Evolutionary conservation across 495 filamentous ascomycete genomes (phyloP).

Genomic region (Penicillium taxi): DNA sequence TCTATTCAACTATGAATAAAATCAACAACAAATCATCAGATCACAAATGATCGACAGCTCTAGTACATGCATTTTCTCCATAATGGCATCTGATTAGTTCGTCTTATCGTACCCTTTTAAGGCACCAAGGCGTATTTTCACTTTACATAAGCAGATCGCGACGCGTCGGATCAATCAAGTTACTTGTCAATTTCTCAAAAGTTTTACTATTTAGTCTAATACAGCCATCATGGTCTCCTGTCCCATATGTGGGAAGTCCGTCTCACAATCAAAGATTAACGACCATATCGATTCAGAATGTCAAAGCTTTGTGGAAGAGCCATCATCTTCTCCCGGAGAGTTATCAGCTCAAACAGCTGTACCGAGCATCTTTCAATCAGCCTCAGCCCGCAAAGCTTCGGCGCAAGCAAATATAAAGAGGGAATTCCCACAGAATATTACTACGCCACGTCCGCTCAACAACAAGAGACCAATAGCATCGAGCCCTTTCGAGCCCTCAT

Average conservation of each 20-base stretch:
- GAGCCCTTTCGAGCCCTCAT: constrained; percentile 17
- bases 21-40: too few relatives aligned
- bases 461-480: constrained; percentile 29
- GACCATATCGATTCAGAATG: constrained; percentile 85
- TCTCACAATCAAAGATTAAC: constrained; percentile 75
- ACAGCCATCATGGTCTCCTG: constrained; percentile 66
- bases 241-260: constrained; percentile 74
- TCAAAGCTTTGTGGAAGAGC: constrained; percentile 46
- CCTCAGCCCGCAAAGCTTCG: constrained; percentile 43
- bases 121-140: too few relatives aligned
- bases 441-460: constrained; percentile 25
- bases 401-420: constrained; percentile 18
- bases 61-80: too few relatives aligned
- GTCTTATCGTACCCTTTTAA: too few relatives aligned
- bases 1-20: too few relatives aligned
- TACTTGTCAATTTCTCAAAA: too few relatives aligned
- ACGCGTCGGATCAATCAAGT: constrained; percentile 16
- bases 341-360: constrained; percentile 45
- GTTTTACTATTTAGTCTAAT: too few relatives aligned
- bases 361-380: constrained; percentile 71
- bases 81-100: too few relatives aligned
- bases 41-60: too few relatives aligned
- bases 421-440: constrained; percentile 13
- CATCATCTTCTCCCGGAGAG: constrained; percentile 31
- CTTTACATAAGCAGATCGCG: constrained; percentile 6